phyloP scores from a whole-genome alignment of 2,329 filamentous ascomycete species.

The Fusarium ramigenum region DNA sequence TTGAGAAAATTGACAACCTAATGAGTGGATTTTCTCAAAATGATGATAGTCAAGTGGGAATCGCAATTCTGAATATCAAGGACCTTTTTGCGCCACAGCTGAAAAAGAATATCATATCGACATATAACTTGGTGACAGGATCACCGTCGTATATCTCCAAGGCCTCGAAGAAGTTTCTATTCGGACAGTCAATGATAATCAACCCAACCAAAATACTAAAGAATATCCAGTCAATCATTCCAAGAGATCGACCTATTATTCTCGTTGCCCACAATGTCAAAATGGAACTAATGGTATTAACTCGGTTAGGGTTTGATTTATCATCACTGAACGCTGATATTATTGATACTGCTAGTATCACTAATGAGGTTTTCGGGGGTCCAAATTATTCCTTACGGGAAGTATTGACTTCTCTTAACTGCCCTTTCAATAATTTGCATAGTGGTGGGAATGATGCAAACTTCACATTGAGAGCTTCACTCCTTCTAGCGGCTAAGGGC shows the following conservation, averaged over 20 bases:
- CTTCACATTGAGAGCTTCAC: not conserved
- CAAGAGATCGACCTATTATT: not conserved
- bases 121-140: not conserved
- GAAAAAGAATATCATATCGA: not conserved
- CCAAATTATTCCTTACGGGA: not conserved
- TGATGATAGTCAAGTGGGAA: not conserved
- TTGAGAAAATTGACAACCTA: not conserved
- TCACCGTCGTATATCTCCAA: not conserved
- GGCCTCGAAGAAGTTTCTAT: not conserved
- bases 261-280: not conserved
- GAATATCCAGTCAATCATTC: not conserved
- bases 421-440: not conserved
- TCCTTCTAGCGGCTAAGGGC: not conserved
- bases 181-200: not conserved
- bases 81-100: not conserved
- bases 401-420: not conserved
- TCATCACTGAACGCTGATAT: not conserved
- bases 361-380: not conserved
- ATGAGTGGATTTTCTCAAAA: not conserved
- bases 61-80: not conserved
- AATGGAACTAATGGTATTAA: not conserved
- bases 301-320: not conserved
- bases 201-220: not conserved
- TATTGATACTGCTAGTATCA: not conserved
- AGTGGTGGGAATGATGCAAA: not conserved